These are phyloP conservation scores for Codiaeum variegatum DNA, from an alignment of 441 rosid species.

Conservation along the genomic window DNA sequence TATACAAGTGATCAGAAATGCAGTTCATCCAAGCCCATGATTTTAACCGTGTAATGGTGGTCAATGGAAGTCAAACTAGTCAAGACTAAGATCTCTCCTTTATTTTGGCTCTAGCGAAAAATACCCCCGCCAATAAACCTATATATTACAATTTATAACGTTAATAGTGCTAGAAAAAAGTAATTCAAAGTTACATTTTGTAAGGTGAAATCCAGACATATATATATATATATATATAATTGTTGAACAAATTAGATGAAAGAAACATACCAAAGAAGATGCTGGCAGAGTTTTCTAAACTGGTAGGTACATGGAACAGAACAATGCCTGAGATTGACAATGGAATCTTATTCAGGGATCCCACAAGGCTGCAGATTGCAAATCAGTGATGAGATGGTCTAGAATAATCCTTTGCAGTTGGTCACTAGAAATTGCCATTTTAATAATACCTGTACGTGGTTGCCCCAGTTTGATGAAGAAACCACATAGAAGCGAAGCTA, in stretches of 20 bases:
- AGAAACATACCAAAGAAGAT: constrained; percentile 71
- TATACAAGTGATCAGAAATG: background rate
- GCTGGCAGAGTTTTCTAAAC: constrained; percentile 88
- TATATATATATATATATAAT: background rate
- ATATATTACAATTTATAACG: constrained; percentile 15
- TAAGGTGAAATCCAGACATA: background rate
- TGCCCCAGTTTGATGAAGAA: constrained; percentile 99
- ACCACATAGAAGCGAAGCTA: constrained; percentile 99
- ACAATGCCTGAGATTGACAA: constrained; percentile 80
- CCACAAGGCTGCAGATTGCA: constrained; percentile 72
- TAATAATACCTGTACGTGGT: constrained; percentile 83
- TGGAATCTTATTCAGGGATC: constrained; percentile 93
- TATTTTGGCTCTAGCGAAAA: constrained; percentile 89
- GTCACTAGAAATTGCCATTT: background rate
- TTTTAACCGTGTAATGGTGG: background rate
- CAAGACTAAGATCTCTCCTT: constrained; percentile 51
- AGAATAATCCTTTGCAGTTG: background rate
- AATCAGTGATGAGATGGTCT: constrained; percentile 20
- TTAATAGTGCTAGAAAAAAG: constrained; percentile 7
- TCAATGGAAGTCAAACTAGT: background rate
- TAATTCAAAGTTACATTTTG: background rate
- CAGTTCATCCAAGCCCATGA: background rate
- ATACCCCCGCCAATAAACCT: constrained; percentile 90
- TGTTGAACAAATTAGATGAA: background rate
- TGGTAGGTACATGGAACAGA: constrained; percentile 86